Evolutionary conservation across 306 rosid genomes (phyloP).

Genomic region (Quercus mongolica): DNA sequence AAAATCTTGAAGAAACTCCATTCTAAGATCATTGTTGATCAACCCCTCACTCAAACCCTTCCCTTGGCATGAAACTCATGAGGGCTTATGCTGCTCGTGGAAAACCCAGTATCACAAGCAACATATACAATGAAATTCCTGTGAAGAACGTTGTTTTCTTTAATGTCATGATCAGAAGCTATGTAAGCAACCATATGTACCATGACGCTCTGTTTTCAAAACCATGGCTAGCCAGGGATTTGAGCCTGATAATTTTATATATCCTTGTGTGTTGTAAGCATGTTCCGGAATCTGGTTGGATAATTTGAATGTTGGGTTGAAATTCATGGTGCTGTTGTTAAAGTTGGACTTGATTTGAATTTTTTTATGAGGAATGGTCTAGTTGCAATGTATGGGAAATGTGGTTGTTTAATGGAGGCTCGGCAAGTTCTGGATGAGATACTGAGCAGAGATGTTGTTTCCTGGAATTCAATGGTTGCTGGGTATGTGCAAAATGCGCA

Average conservation of each 20-base stretch:
- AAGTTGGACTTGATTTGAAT: slow-evolving; percentile 43
- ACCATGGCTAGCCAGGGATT: slow-evolving; percentile 40
- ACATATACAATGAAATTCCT: slow-evolving; percentile 50
- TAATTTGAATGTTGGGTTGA: slow-evolving; percentile 48
- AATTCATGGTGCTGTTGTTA: slow-evolving; percentile 57
- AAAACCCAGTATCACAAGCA: slow-evolving; percentile 39
- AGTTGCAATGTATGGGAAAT: slow-evolving; percentile 68
- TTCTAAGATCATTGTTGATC: slow-evolving; percentile 34
- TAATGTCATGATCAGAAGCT: slow-evolving; percentile 72
- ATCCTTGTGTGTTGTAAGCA: slow-evolving; percentile 64
- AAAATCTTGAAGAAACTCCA: slow-evolving; percentile 52
- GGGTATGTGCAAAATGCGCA: slow-evolving; percentile 52
- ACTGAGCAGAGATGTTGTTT: slow-evolving; percentile 48
- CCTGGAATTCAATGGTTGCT: slow-evolving; percentile 73
- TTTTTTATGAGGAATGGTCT: slow-evolving; percentile 64
- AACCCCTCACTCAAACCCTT: slow-evolving; percentile 33
- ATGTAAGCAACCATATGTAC: slow-evolving; percentile 41
- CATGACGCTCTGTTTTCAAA: slow-evolving; percentile 47
- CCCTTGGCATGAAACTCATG: slow-evolving; percentile 65
- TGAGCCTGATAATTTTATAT: slow-evolving; percentile 54
- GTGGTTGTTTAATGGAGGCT: slow-evolving; percentile 50
- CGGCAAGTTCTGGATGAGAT: slow-evolving; percentile 55
- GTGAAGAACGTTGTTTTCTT: slow-evolving; percentile 50
- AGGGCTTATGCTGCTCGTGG: slow-evolving; percentile 55
- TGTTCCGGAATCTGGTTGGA: slow-evolving; percentile 39